phyloP scores from a whole-genome alignment of 1,139 yeast species.

The Blastobotrys elegans region DNA sequence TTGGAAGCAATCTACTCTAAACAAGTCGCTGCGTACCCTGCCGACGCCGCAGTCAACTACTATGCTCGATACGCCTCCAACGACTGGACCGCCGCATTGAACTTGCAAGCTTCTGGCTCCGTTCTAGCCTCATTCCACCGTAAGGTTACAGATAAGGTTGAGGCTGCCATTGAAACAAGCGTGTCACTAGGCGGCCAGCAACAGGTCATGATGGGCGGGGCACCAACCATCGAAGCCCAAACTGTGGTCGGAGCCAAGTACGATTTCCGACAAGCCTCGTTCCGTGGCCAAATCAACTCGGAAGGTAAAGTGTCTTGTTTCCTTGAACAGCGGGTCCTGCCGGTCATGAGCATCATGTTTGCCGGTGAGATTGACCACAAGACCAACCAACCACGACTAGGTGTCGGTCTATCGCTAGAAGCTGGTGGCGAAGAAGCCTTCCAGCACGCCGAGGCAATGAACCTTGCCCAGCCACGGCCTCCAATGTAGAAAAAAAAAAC shows the following conservation, averaged over 20 bases:
- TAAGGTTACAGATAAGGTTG: slow-evolving; percentile 84
- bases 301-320: slow-evolving; percentile 87
- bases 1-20: slow-evolving; percentile 87
- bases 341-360: slow-evolving; percentile 83
- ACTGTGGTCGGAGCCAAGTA: slow-evolving; percentile 96
- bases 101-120: slow-evolving; percentile 90
- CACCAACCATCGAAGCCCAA: slow-evolving; percentile 82
- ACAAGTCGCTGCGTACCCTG: slow-evolving; percentile 70
- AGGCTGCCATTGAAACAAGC: slow-evolving; percentile 94
- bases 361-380: slow-evolving; percentile 93
- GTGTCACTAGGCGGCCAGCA: slow-evolving; percentile 71
- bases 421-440: slow-evolving; percentile 86
- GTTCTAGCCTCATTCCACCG: slow-evolving; percentile 90
- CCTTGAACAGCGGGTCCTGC: slow-evolving; percentile 89
- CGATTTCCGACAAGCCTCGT: slow-evolving; percentile 93
- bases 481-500: slow-evolving; percentile 28
- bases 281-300: slow-evolving; percentile 93
- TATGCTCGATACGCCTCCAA: slow-evolving; percentile 85
- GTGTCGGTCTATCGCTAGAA: slow-evolving; percentile 93
- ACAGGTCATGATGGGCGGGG: slow-evolving; percentile 73
- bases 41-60: slow-evolving; percentile 88
- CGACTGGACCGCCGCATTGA: slow-evolving; percentile 93
- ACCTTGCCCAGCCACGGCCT: slow-evolving; percentile 29
- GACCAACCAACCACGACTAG: slow-evolving; percentile 78
- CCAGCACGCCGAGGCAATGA: slow-evolving; percentile 32